Conservation (phyloP, 257 asterid genomes). For the Prunella vulgaris region DNA sequence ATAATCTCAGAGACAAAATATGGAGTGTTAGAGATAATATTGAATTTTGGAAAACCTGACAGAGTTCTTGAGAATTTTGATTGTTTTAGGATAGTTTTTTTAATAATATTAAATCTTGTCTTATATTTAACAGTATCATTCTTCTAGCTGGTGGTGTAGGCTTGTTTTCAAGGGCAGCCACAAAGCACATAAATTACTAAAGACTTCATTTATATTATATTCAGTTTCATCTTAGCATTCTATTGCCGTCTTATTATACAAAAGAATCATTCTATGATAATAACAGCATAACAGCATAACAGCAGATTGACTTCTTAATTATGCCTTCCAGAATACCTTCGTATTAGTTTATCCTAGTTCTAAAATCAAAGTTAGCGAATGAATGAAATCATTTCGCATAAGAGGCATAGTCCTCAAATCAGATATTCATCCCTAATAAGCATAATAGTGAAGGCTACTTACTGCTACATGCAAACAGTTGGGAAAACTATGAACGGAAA, state of each 20-base stretch:
- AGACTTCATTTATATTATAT: not conserved
- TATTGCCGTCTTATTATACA: not conserved
- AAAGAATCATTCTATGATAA: not conserved
- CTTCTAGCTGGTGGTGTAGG: not conserved
- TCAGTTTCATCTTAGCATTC: not conserved
- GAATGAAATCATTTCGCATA: not conserved
- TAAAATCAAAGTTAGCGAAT: not conserved
- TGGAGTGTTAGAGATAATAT: not conserved
- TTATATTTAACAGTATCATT: not conserved
- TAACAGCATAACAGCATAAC: not conserved
- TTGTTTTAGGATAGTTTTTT: not conserved
- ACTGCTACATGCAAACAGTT: conserved; percentile 6
- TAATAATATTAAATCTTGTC: no score
- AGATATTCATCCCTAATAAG: not conserved
- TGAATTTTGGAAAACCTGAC: not conserved
- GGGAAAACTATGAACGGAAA: conserved; percentile 2
- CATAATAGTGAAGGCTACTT: conserved; percentile 9
- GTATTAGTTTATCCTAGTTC: not conserved
- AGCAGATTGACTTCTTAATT: not conserved
- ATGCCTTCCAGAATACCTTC: not conserved
- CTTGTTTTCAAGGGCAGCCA: not conserved
- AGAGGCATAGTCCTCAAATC: not conserved
- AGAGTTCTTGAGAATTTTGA: not conserved
- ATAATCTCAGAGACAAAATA: not conserved
- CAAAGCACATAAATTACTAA: not conserved